These are phyloP conservation scores for Chrysosporium keratinophilum DNA, from an alignment of 2,329 filamentous ascomycete species.

Conservation along the genomic window DNA sequence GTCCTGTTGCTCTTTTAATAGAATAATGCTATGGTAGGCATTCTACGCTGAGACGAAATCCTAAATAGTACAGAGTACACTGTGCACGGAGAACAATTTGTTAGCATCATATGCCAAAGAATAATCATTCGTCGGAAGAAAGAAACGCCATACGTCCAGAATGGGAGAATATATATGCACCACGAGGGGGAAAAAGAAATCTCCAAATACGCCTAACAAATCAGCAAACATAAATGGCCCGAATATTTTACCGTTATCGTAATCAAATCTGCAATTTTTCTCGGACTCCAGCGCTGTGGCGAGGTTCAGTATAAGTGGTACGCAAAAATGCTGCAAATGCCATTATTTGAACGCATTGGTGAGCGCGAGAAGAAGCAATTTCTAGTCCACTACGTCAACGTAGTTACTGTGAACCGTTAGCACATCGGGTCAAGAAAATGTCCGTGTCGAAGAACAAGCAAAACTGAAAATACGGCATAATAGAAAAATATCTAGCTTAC, in stretches of 20 bases:
- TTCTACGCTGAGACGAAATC: no score
- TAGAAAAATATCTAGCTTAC: constrained; percentile 30
- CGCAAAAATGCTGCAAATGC: background rate
- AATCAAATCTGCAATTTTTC: background rate
- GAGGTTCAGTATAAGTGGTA: background rate
- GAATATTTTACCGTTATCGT: background rate
- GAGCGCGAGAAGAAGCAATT: background rate
- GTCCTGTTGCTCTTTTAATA: no score
- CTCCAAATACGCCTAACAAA: background rate
- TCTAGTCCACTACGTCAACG: constrained; percentile 20
- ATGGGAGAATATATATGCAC: background rate
- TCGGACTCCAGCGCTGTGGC: constrained; percentile 7
- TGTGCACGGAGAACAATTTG: no score
- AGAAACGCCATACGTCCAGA: background rate
- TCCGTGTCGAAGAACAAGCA: background rate
- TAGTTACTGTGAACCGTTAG: constrained; percentile 24
- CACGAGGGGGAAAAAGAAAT: background rate
- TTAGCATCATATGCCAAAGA: no score
- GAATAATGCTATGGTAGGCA: no score
- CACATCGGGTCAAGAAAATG: no score
- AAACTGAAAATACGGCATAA: background rate
- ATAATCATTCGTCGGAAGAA: background rate
- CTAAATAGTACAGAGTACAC: no score
- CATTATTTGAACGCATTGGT: background rate
- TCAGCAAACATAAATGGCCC: background rate